Evolutionary conservation across 192 early-diverging fungal species (phyloP).

Genomic region (Coemansia sp.): DNA sequence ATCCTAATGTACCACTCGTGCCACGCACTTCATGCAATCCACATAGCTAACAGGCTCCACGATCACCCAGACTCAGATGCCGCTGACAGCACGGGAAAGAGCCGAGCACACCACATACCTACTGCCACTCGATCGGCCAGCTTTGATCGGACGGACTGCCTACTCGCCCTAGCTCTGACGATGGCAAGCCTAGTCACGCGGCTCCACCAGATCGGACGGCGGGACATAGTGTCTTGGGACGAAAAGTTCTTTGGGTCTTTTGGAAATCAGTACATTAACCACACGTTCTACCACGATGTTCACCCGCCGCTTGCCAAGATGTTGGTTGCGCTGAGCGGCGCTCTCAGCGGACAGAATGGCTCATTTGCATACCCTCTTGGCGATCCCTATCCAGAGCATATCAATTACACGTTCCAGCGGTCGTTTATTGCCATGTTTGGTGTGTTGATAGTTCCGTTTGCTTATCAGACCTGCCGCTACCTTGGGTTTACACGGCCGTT

Average conservation of each 20-base stretch:
- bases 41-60: no score
- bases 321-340: constrained; percentile 65
- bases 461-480: no score
- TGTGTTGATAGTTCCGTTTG: no score
- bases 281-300: constrained; percentile 96
- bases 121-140: background rate
- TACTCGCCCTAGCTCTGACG: constrained; percentile 19
- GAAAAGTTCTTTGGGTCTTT: constrained; percentile 99
- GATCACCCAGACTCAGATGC: background rate
- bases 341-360: constrained; percentile 67
- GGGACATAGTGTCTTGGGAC: constrained; percentile 72
- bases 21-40: no score
- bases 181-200: constrained; percentile 18
- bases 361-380: constrained; percentile 68
- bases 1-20: no score
- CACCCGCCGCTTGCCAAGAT: constrained; percentile 95
- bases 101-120: no score
- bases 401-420: no score
- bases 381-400: constrained; percentile 56
- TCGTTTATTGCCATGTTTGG: no score
- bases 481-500: no score
- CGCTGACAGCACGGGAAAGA: no score
- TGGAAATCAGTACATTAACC: constrained; percentile 89
- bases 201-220: constrained; percentile 63
- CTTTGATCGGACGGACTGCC: constrained; percentile 18